Evolutionary conservation across 2,329 filamentous ascomycete genomes (phyloP), one percentile per base, ranked within the genome.

Genomic region (Elsinoe arachidis): DNA sequence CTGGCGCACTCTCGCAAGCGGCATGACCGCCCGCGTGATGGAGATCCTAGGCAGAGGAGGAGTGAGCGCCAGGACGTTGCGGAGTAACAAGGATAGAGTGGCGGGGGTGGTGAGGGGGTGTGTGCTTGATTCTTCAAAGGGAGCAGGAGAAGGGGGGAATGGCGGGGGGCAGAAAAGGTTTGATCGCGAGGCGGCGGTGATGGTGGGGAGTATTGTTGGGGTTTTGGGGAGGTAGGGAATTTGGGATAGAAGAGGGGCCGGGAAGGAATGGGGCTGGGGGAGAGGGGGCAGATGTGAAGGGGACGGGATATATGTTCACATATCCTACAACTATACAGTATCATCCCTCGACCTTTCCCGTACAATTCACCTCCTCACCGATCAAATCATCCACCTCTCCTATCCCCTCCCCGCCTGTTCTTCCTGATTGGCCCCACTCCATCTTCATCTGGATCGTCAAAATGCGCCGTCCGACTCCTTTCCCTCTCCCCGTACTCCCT

Each of bases 161-260:
- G 61, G 76, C 74, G 49, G 54, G 33, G 54, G 21, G 10, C 2
- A 21, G 30, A 21, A 19, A 5, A 80, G 76, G 57, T 96, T 90
- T 89, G 92, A 96, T 66, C 81, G 92, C 38, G 93, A 97, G 73
- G 86, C 91, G 49, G 90, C 91, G 1, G 91, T 97, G 49, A 96
- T 97, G 92, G 87, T 95, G 41, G 86, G 88, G 55, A 88, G 88
- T 65, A 83, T 96, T 5, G 78, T 90, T 52, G 79, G 80, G n/a
- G 69, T 73, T n/a, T 62, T 82, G 55, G 63, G 66, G 19, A 59
- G 68, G 52, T 67, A 59, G 62, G 43, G n/a, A 44, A 3, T 10
- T 41, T 11, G 12, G 10, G n/a, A n/a, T n/a, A n/a, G n/a, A n/a
- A n/a, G n/a, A n/a, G n/a, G n/a, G n/a, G n/a, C n/a, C n/a, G n/a